Percentiles rank a stretch among this genome's conserved stretches.
Conservation (phyloP, 805 yeast species). For the Brettanomyces anomalus region DNA sequence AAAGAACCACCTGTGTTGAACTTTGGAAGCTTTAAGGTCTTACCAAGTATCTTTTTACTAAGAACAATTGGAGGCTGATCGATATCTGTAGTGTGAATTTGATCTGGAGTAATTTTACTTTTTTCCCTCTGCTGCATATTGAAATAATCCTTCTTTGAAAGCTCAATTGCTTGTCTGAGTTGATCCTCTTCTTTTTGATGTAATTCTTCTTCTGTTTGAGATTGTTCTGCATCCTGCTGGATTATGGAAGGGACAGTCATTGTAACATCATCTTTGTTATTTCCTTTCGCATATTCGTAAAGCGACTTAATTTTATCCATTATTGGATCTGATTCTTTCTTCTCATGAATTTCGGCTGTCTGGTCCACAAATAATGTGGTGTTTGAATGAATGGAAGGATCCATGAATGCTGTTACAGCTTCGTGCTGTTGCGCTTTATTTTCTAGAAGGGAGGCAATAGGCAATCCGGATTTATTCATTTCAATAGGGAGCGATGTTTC, state of each 20-base stretch:
- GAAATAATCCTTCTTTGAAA: slow-evolving; percentile 34
- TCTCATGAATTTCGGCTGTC: slow-evolving; percentile 8
- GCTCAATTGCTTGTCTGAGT: slow-evolving; percentile 37
- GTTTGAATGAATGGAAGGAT: slow-evolving; percentile 10
- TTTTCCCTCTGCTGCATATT: slow-evolving; percentile 19
- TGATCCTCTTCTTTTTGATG: slow-evolving; percentile 18
- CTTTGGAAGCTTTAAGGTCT: slow-evolving; percentile 8
- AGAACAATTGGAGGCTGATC: slow-evolving; percentile 15
- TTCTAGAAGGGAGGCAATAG: not conserved
- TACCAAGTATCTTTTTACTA: slow-evolving; percentile 14
- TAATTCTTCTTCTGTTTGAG: slow-evolving; percentile 7
- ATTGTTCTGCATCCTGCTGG: not conserved
- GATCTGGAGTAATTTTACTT: not conserved
- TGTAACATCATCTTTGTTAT: slow-evolving; percentile 8
- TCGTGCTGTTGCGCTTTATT: not conserved
- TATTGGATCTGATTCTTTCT: slow-evolving; percentile 5
- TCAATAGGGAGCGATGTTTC: slow-evolving; percentile 1
- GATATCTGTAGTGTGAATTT: not conserved
- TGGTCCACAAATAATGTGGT: slow-evolving; percentile 10
- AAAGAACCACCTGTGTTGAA: slow-evolving; percentile 10
- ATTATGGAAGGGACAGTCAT: slow-evolving; percentile 4
- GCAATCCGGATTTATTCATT: slow-evolving; percentile 1
- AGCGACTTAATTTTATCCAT: slow-evolving; percentile 24
- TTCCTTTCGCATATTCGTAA: slow-evolving; percentile 23
- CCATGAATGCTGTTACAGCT: slow-evolving; percentile 8